Evolutionary conservation across 495 filamentous ascomycete species (phyloP), one percentile per base, ranked within the genome.

Genomic region (Durotheca rogersii): DNA sequence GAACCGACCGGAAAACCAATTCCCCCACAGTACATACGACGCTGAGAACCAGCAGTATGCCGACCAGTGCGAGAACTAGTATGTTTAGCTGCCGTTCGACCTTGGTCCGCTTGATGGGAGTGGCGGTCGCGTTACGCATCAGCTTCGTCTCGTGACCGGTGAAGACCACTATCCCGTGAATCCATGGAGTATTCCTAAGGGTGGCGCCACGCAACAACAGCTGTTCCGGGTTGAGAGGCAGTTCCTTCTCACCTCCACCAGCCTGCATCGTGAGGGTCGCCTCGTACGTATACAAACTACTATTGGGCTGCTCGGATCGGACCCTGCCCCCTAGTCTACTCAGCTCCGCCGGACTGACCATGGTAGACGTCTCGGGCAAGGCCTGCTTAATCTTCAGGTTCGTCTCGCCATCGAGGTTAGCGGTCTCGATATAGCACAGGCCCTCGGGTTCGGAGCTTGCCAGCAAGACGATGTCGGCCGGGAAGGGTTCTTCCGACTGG

Each of bases 351-450:
- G 90, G 85, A 58, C 87, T 94, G 45, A 97, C 93, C 47, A 96
- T 72, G 51, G 86, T 79, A 41, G 86, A 83, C 1, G 94, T 97
- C 72, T 99, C 94, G 1, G 94, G 93, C 41, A 96, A 87, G 20
- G 86, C 91, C 74, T 99, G 94, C 72, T 99, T 99, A 71, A 99
- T 95, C 67, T 99, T 99, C 47, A 99, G 74, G 63, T 99, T 99
- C 14, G 94, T 99, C 68, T 99, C 94, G 46, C 94, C 94, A 60
- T 99, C 94, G 43, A 99, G 72, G 64, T 99, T 99, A 21, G 94
- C 93, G 0, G 94, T 99, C 75, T 99, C 94, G 61, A 97, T 99
- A 62, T 99, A 99, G 68, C 94, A 99, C 46, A 99, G 67, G 52
- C 94, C 94, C 70, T 99, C 94, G 1, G 94, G 94, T 67, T 99